A percentile compares a stretch with the other conserved stretches of the same genome.
phyloP scores from a whole-genome alignment of 164 flowering plant genomes.

The Saururus chinensis region DNA sequence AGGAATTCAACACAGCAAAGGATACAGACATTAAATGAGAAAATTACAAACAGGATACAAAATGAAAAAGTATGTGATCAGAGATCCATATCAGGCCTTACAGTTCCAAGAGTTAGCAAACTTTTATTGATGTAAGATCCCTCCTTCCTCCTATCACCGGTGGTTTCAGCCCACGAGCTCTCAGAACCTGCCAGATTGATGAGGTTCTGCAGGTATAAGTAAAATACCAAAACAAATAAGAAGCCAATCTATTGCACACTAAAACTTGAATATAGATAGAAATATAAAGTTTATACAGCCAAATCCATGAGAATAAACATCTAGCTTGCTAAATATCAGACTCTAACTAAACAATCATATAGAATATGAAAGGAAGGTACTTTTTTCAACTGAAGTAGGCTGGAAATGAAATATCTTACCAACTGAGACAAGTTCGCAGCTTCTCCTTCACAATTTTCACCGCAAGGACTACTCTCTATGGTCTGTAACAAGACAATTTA shows the following conservation, averaged over 20 bases:
- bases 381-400: neutral
- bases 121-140: constrained; percentile 98
- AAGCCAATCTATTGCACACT: constrained; percentile 6
- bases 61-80: neutral
- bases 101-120: constrained; percentile 91
- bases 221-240: constrained; percentile 22
- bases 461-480: constrained; percentile 89
- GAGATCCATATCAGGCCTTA: constrained; percentile 33
- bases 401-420: constrained; percentile 27
- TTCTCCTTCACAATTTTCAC: constrained; percentile 69
- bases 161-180: constrained; percentile 95
- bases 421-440: constrained; percentile 89
- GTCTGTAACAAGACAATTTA: constrained; percentile 44
- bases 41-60: neutral
- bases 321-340: no score
- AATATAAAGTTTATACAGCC: neutral
- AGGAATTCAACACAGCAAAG: no score
- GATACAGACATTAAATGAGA: no score
- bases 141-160: constrained; percentile 86
- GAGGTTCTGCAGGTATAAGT: constrained; percentile 89
- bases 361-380: neutral
- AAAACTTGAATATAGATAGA: neutral
- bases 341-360: neutral
- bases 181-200: constrained; percentile 99
- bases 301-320: neutral